Base-by-base conservation (phyloP, 208 protist species). In the Wallacemonas collosoma region DNA sequence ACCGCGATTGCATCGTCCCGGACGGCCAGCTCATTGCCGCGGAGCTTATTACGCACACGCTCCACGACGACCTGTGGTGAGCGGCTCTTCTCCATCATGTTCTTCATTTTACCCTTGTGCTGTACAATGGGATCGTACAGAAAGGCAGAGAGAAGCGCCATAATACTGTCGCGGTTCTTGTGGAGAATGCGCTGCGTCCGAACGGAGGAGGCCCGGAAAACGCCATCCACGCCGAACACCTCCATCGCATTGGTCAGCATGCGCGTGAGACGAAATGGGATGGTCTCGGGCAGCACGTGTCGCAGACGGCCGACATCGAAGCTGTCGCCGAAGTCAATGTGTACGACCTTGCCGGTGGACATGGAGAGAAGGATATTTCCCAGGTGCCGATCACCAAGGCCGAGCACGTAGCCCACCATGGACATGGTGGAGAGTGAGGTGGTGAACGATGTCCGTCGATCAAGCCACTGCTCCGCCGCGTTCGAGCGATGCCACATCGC, bases 271-370 rank as follows among this genome's bases (percentile, higher is more conserved):
- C 99, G 92, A 90, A 99, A 99, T 17, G 99, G 99, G 35, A 99
- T 88, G 35, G 96, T 98, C 87, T 99, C 99, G 2, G 99, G 99
- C 65, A 98, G 98, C 62, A 99, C 98, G 55, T 99, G 97, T 15
- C 99, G 85, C 57, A 98, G 77, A 77, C 99, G 98, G 2, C 98
- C 98, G 0, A 99, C 98, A 79, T 99, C 99, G 79, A 99, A 99
- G 83, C 98, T 99, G 84, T 99, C 99, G 48, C 99, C 99, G 89
- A 99, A 99, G 89, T 99, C 99, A 80, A 99, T 99, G 88, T 99
- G 99, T 36, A 99, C 87, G 74, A 99, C 93, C 73, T 99, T 98
- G 53, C 99, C 99, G 5, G 98, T 98, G 36, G 91, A 86, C 75
- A 98, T 97, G 70, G 99, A 95, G 12, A 99, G 90, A 85, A 99